These are phyloP conservation scores for Cladosporium velox DNA, from an alignment of 2,329 filamentous ascomycete genomes.

Conservation along the genomic window DNA sequence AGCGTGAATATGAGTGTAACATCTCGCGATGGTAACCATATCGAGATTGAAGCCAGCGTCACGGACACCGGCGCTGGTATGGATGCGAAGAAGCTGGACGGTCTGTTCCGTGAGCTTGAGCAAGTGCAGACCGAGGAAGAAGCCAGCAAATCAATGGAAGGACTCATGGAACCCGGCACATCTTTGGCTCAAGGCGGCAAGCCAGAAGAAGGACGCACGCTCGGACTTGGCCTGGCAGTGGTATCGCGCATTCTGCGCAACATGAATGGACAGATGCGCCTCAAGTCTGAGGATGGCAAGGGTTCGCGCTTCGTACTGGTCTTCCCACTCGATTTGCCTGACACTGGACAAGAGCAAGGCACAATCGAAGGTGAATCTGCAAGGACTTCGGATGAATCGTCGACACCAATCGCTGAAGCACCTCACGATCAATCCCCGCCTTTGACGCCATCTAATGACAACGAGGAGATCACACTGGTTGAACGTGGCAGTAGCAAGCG, in stretches of 20 bases:
- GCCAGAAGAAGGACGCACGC: slow-evolving; percentile 45
- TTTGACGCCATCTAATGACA: slow-evolving; percentile 10
- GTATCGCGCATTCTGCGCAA: slow-evolving; percentile 86
- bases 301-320: slow-evolving; percentile 82
- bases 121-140: slow-evolving; percentile 65
- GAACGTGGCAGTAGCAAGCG: slow-evolving; percentile 45
- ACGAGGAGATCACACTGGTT: slow-evolving; percentile 64
- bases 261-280: slow-evolving; percentile 82
- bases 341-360: slow-evolving; percentile 31
- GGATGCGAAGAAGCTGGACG: slow-evolving; percentile 57
- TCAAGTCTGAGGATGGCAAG: slow-evolving; percentile 80
- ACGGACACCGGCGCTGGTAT: slow-evolving; percentile 74
- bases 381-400: slow-evolving; percentile 27
- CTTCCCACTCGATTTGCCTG: slow-evolving; percentile 70
- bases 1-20: slow-evolving; percentile 69
- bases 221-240: slow-evolving; percentile 82
- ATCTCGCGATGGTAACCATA: slow-evolving; percentile 54
- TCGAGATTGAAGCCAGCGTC: slow-evolving; percentile 71
- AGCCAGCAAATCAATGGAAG: slow-evolving; percentile 43
- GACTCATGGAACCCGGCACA: slow-evolving; percentile 35
- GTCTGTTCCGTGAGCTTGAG: slow-evolving; percentile 62
- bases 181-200: slow-evolving; percentile 36
- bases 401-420: slow-evolving; percentile 29
- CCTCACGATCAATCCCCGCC: neutral
- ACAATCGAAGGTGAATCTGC: slow-evolving; percentile 23